These are phyloP conservation scores for Prinsepia uniflora DNA, from an alignment of 306 rosid species.

Conservation along the genomic window DNA sequence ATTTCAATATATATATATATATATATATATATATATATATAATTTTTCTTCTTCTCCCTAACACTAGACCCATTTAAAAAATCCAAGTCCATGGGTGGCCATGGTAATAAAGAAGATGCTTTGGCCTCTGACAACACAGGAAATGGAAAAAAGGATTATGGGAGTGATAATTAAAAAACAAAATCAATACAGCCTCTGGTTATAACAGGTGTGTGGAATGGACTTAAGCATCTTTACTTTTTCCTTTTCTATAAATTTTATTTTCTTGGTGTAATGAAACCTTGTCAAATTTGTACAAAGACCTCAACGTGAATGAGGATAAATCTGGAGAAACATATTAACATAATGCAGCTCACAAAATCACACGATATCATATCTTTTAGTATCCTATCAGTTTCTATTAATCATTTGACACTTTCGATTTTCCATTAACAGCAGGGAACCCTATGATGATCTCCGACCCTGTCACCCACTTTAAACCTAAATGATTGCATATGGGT, in stretches of 20 bases:
- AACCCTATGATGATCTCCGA: no score
- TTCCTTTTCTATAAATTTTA: background rate
- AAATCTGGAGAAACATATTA: constrained; percentile 43
- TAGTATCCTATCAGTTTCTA: background rate
- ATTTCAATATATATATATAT: no score
- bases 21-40: no score
- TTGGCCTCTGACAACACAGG: constrained; percentile 41
- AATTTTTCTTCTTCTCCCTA: no score
- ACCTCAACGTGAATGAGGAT: constrained; percentile 21
- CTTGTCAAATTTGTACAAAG: constrained; percentile 36
- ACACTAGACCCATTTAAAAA: no score
- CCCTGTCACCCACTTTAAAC: no score
- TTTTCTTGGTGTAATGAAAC: background rate
- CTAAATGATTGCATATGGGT: no score
- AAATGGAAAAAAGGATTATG: constrained; percentile 31
- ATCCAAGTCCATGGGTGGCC: no score
- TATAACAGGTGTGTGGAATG: constrained; percentile 53
- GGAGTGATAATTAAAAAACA: constrained; percentile 50
- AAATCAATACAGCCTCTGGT: constrained; percentile 41
- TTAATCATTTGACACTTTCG: background rate
- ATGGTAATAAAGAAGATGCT: constrained; percentile 38
- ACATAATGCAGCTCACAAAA: constrained; percentile 30
- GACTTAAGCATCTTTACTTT: constrained; percentile 4
- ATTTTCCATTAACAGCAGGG: no score
- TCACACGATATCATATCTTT: constrained; percentile 6